These are phyloP conservation scores for Nakazawaea wickerhamii DNA, from an alignment of 805 yeast species.

Conservation along the genomic window DNA sequence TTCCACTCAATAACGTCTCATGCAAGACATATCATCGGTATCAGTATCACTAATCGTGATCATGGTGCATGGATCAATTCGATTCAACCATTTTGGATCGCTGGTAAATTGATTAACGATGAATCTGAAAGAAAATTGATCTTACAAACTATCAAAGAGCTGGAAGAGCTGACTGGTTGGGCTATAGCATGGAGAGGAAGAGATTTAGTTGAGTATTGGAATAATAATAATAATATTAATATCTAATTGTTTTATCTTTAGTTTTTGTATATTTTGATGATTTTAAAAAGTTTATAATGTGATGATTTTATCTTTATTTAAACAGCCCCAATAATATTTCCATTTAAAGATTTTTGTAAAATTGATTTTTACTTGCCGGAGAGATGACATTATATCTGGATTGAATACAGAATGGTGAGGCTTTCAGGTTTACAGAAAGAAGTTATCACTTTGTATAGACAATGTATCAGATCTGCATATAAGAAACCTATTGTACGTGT, in stretches of 20 bases:
- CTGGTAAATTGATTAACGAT: conserved; percentile 21
- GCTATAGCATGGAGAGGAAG: conserved; percentile 21
- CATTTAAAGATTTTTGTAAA: background rate
- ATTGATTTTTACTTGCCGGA: background rate
- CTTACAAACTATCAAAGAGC: conserved; percentile 19
- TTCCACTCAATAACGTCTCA: conserved; percentile 18
- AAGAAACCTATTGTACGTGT: conserved; percentile 38
- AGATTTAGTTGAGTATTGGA: conserved; percentile 24
- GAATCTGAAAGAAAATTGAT: conserved; percentile 21
- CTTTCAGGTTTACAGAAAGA: conserved; percentile 47
- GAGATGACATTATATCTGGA: background rate
- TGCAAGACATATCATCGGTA: conserved; percentile 32
- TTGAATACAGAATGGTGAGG: conserved; percentile 5
- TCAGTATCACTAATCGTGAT: conserved; percentile 26
- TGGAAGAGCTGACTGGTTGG: conserved; percentile 25
- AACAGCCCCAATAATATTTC: conserved; percentile 1
- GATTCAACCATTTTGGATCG: conserved; percentile 23
- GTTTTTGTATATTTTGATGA: background rate
- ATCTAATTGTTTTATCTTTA: no score
- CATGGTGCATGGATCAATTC: conserved; percentile 23
- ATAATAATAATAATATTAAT: no score
- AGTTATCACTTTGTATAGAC: conserved; percentile 44
- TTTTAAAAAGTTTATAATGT: no score
- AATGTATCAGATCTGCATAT: conserved; percentile 38
- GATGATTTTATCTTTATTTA: background rate